Evolutionary conservation across 106 monocot species (phyloP).

Genomic region (Platanthera zijinensis): DNA sequence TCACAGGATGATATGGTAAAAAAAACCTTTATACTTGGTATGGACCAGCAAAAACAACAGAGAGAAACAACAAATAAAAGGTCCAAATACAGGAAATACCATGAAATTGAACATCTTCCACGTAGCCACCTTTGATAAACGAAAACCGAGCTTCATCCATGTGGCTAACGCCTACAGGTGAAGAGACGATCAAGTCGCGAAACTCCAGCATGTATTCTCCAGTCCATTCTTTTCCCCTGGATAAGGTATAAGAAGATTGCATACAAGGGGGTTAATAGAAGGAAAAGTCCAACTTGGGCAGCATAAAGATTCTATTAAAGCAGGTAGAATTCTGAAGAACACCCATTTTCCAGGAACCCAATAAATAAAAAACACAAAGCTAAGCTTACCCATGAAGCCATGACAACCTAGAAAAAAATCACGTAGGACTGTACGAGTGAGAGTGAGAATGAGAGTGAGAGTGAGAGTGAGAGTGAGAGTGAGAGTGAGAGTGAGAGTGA

Average conservation of each 20-base stretch:
- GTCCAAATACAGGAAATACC: slow-evolving; percentile 22
- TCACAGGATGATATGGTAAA: background rate
- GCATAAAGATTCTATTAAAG: background rate
- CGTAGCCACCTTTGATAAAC: slow-evolving; percentile 75
- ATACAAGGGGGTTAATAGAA: background rate
- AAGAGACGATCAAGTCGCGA: slow-evolving; percentile 36
- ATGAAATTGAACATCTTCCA: slow-evolving; percentile 46
- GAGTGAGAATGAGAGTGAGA: too few relatives aligned
- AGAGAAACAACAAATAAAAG: background rate
- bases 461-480: too few relatives aligned
- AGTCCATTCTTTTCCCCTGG: slow-evolving; percentile 82
- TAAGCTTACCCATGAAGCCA: background rate
- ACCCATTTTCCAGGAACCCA: background rate
- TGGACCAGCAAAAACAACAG: background rate
- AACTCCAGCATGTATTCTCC: slow-evolving; percentile 85
- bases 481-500: too few relatives aligned
- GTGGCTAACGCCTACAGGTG: slow-evolving; percentile 12
- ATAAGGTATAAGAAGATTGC: background rate
- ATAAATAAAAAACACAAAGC: background rate
- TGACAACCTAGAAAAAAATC: background rate
- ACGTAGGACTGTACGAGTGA: too few relatives aligned
- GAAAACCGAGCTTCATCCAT: slow-evolving; percentile 90
- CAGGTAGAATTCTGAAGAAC: background rate
- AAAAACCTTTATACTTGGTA: background rate
- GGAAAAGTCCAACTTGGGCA: background rate